Base-by-base conservation (phyloP, 139 green algal species). In the Chlorella sp. region DNA sequence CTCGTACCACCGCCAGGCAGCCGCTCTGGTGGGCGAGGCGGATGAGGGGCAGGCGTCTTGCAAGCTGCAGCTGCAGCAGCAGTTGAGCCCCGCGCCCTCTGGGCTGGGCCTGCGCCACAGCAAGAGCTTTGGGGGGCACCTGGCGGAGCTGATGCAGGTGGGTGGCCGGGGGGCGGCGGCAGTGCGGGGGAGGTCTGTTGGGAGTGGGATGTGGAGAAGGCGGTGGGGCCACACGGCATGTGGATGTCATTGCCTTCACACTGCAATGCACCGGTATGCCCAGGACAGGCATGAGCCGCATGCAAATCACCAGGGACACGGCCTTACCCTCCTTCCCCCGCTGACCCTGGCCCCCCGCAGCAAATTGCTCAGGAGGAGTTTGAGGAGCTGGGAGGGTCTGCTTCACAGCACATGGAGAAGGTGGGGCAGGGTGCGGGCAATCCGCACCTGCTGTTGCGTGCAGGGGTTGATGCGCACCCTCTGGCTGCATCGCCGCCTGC, bases 291-390 rank as follows among this genome's bases (percentile, higher is more conserved):
- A 9, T n/a, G n/a, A n/a, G n/a, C n/a, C n/a, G n/a, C n/a, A 57
- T 57, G 48, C 48, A 57, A 57, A 57, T 57, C n/a, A n/a, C n/a
- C n/a, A n/a, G n/a, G 18, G 60, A 68, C 11, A 42, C 78, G 14
- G 3, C 68, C 30, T 22, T 78, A n/a, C n/a, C n/a, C n/a, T 39
- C 30, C 30, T 19, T 2, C 71, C 15, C 30, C 15, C 22, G 36
- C 34, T 39, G 9, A 22, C 60, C 71, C 32, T 69, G 32, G 19
- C 39, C 60, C n/a, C n/a, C 34, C 71, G 48, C 88, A 90, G 78
- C 53, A 89, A 68, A 87, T 89, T 36, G 81, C 78, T 0, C 57
- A 68, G 73, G 53, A 84, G 61, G 81, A 85, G 78, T 77, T 85
- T 86, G 76, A 91, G 57, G 79, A 73, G 79, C 36, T 90, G 57